Conservation (phyloP, 495 filamentous ascomycete species). For the Talaromyces proteolyticus region DNA sequence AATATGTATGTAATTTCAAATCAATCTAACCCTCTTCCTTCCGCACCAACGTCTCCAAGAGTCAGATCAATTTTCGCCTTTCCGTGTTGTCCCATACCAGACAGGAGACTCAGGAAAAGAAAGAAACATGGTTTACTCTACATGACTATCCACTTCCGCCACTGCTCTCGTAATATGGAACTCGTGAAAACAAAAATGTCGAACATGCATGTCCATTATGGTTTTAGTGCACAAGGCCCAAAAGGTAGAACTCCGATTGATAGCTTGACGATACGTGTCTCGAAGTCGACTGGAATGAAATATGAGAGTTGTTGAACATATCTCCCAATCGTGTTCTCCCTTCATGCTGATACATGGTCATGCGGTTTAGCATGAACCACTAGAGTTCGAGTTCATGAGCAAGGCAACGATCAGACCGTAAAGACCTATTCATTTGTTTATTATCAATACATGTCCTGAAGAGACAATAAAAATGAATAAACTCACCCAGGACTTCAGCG, state of each 20-base stretch:
- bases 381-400: conserved; percentile 87
- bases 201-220: background rate
- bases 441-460: background rate
- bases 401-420: conserved; percentile 98
- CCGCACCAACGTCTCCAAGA: background rate
- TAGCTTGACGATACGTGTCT: background rate
- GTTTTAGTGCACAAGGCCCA: background rate
- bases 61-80: no score
- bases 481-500: conserved; percentile 95
- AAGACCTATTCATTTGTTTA: conserved; percentile 55
- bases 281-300: background rate
- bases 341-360: background rate
- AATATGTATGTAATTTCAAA: background rate
- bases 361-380: conserved; percentile 1
- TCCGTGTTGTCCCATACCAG: no score
- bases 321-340: no score
- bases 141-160: background rate
- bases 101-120: conserved; percentile 1
- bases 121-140: background rate
- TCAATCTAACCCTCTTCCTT: background rate
- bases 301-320: background rate
- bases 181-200: background rate
- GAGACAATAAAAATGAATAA: background rate
- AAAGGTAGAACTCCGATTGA: background rate
- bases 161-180: background rate